Percentiles rank a stretch among this genome's conserved stretches.
These are phyloP conservation scores for Aspergillus carbonarius DNA, from an alignment of 2,329 filamentous ascomycete species.

Conservation along the genomic window DNA sequence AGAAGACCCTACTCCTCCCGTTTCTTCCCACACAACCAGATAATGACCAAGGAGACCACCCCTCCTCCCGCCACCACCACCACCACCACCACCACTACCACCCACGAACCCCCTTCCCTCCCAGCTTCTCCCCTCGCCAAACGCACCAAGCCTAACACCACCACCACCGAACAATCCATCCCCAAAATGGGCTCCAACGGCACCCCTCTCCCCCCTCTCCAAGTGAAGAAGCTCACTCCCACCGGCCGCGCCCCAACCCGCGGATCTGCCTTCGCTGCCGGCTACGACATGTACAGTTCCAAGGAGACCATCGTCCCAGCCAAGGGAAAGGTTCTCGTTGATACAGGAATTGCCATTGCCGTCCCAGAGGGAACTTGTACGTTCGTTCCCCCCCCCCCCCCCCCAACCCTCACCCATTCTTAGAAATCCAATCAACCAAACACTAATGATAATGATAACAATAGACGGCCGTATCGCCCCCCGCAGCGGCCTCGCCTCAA, in stretches of 20 bases:
- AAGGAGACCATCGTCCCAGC: conserved; percentile 73
- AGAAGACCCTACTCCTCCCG: conserved; percentile 8
- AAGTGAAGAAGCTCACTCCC: conserved; percentile 83
- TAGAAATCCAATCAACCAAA: not conserved
- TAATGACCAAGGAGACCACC: conserved; percentile 46
- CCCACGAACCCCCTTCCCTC: conserved; percentile 56
- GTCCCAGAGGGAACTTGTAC: conserved; percentile 86
- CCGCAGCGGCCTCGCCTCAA: conserved; percentile 84
- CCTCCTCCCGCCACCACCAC: conserved; percentile 34
- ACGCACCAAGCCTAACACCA: conserved; percentile 65
- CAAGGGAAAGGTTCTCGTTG: conserved; percentile 79
- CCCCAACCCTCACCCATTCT: not conserved
- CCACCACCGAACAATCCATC: conserved; percentile 28
- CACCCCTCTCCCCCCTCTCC: conserved; percentile 58
- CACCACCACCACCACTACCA: conserved; percentile 24
- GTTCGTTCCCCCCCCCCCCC: conserved; percentile 31
- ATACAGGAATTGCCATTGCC: conserved; percentile 88
- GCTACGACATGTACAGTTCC: conserved; percentile 87
- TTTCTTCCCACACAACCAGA: conserved; percentile 14
- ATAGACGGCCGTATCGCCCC: conserved; percentile 85
- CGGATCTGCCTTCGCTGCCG: conserved; percentile 84
- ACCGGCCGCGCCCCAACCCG: conserved; percentile 81
- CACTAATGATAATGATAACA: not conserved
- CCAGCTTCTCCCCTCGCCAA: conserved; percentile 76
- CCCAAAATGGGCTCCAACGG: conserved; percentile 33